phyloP scores from a whole-genome alignment of 345 rosid genomes.

The Boechera retrofracta region DNA sequence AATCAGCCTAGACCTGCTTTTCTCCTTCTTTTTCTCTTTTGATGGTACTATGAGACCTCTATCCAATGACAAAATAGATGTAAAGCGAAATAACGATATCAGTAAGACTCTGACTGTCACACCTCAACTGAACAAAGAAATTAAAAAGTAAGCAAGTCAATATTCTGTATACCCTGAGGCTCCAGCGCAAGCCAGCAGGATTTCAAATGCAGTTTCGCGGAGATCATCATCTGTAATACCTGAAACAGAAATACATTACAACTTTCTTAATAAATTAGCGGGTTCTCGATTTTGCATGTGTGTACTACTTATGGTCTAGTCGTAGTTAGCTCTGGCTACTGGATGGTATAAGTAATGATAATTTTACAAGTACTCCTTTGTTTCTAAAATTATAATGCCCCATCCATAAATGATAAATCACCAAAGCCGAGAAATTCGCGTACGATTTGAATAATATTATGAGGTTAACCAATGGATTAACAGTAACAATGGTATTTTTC shows the following conservation, averaged over 20 bases:
- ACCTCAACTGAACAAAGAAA: slow-evolving; percentile 25
- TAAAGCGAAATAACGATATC: slow-evolving; percentile 9
- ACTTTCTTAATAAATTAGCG: slow-evolving; percentile 14
- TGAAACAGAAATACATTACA: slow-evolving; percentile 41
- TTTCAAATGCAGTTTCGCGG: slow-evolving; percentile 93
- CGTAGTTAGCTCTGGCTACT: slow-evolving; percentile 17
- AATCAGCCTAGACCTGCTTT: slow-evolving; percentile 74
- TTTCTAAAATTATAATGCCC: slow-evolving; percentile 10
- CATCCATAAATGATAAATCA: slow-evolving; percentile 8
- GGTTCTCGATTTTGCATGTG: slow-evolving; percentile 4
- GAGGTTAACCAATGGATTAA: slow-evolving; percentile 6
- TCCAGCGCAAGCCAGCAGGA: slow-evolving; percentile 96
- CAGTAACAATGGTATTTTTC: not conserved
- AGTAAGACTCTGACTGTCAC: slow-evolving; percentile 2
- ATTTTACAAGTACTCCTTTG: not conserved
- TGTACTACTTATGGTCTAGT: slow-evolving; percentile 10
- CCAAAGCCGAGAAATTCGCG: slow-evolving; percentile 1
- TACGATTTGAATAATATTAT: slow-evolving; percentile 6
- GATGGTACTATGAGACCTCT: slow-evolving; percentile 95
- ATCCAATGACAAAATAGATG: slow-evolving; percentile 29
- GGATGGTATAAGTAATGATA: slow-evolving; percentile 1
- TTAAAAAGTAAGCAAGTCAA: slow-evolving; percentile 26
- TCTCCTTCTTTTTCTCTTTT: slow-evolving; percentile 87
- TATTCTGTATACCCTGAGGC: slow-evolving; percentile 76
- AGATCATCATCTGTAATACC: slow-evolving; percentile 93